A percentile compares a stretch with the other conserved stretches of the same genome.
phyloP scores from a whole-genome alignment of 1,284 basidiomycete genomes.

The Trichosporon faecale region DNA sequence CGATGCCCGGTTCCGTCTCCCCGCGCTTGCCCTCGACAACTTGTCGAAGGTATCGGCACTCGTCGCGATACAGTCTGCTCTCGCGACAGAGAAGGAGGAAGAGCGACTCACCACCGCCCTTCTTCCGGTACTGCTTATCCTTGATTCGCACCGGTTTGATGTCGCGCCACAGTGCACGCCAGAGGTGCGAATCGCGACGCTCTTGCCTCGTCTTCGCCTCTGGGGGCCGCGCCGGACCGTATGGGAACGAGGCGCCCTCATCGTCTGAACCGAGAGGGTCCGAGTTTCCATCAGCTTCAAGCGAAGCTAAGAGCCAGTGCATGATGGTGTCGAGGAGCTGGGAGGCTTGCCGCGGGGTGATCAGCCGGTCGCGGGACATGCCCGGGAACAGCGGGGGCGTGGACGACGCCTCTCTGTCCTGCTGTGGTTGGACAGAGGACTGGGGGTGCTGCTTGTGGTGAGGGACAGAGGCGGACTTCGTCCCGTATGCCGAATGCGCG shows the following conservation, averaged over 20 bases:
- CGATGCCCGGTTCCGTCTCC: neutral
- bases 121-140: neutral
- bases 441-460: neutral
- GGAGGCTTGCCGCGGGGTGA: neutral
- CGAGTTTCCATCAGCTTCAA: neutral
- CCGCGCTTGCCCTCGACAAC: neutral
- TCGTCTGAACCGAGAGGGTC: neutral
- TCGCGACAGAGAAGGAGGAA: neutral
- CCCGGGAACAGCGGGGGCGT: neutral
- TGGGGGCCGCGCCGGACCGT: neutral
- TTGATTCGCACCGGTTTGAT: neutral
- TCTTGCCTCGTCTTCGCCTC: neutral
- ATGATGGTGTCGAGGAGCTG: neutral
- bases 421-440: too few species aligned
- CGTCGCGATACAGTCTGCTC: neutral
- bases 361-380: neutral
- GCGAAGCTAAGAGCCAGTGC: neutral
- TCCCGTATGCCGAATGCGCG: too few species aligned
- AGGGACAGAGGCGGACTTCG: too few species aligned
- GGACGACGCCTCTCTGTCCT: too few species aligned
- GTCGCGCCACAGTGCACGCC: neutral
- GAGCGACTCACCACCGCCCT: neutral
- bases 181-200: neutral
- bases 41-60: neutral
- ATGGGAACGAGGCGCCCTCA: neutral